These are phyloP conservation scores for Pseudovirgaria hyperparasitica DNA, from an alignment of 2,329 filamentous ascomycete genomes.

Conservation along the genomic window DNA sequence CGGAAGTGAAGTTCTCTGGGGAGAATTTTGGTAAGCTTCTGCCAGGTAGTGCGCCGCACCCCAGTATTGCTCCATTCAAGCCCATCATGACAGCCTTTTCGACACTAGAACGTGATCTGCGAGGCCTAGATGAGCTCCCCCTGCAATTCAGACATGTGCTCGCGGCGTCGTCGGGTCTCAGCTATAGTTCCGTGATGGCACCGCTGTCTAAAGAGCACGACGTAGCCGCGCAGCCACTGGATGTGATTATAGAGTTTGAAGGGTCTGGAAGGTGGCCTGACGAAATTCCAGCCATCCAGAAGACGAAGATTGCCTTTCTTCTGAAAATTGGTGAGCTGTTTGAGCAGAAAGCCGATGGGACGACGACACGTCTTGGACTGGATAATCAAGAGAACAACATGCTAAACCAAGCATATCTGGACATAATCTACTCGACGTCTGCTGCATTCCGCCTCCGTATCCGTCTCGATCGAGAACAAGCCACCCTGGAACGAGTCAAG, in stretches of 20 bases:
- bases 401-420: conserved; percentile 70
- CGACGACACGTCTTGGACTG: conserved; percentile 61
- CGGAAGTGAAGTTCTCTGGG: conserved; percentile 32
- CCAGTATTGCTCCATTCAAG: no score
- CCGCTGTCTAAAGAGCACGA: conserved; percentile 37
- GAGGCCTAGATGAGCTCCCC: conserved; percentile 68
- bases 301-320: conserved; percentile 83
- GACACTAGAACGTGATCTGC: conserved; percentile 62
- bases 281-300: conserved; percentile 78
- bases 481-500: conserved; percentile 63
- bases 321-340: conserved; percentile 61
- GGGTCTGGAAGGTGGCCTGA: conserved; percentile 90
- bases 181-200: conserved; percentile 54
- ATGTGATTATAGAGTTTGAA: conserved; percentile 83
- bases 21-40: conserved; percentile 35
- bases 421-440: conserved; percentile 61
- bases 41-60: conserved; percentile 27
- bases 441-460: conserved; percentile 75
- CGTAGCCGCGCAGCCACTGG: conserved; percentile 43
- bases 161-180: conserved; percentile 57
- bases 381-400: conserved; percentile 60
- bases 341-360: conserved; percentile 45
- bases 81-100: conserved; percentile 57
- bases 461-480: conserved; percentile 76
- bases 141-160: conserved; percentile 74